Evolutionary conservation across 768 basidiomycete species (phyloP), one percentile per base, ranked within the genome.

Genomic region (Lenzites betulinus): DNA sequence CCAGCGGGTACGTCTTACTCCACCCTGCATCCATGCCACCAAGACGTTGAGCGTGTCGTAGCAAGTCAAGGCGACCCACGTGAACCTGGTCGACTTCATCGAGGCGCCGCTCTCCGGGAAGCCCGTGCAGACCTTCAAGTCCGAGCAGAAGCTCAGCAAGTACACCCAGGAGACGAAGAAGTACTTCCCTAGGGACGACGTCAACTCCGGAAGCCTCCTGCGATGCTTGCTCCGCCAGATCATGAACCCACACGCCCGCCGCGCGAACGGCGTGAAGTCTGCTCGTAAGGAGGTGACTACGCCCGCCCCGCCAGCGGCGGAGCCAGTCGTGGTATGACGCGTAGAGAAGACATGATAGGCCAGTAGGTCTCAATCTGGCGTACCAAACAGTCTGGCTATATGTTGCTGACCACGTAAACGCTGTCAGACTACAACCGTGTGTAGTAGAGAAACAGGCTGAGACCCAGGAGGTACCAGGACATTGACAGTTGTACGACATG

Each of bases 31-130:
- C 30, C 44, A 18, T 23, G 23, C 12, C 18, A n/a, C 7, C 46
- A 2, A 26, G 28, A 18, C n/a, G 5, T 30, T 49, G 28, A 30
- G 16, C 47, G 36, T 23, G 5, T n/a, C 52, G 55, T 58, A 62
- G 39, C 58, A 60, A 16, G 58, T 59, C 7, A 20, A 36, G 11
- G 67, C 64, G 3, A 64, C 66, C 2, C 65, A 71, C 12, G 67
- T 77, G 46, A 74, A 77, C 41, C 68, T 75, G 5, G 59, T 69
- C 33, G 71, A 76, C 51, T 64, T 77, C 36, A 44, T 75, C 20
- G 59, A 70, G 25, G 57, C 66, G 0, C 56, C 35, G 1, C 50
- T 48, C n/a, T 60, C 62, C 1, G 60, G 66, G 5, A 20, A 47
- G 0, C 52, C 55, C 11, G 47, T 33, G 4, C 53, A 18, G 0